Percentiles rank a stretch among this genome's conserved stretches.
phyloP scores from a whole-genome alignment of 306 rosid genomes.

The Glycyrrhiza uralensis region DNA sequence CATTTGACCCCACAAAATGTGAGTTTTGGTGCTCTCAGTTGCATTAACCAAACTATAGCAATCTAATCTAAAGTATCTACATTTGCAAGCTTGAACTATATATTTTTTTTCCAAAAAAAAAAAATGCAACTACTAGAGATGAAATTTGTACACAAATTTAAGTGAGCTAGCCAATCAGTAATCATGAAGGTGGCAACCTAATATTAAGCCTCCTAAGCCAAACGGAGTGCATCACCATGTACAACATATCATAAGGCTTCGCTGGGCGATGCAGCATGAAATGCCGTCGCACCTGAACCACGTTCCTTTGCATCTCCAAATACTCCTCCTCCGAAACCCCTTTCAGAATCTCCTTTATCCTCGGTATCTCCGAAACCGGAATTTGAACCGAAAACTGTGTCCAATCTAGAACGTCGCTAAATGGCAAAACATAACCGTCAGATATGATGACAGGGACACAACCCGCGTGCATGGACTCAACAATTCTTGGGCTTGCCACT shows the following conservation, averaged over 20 bases:
- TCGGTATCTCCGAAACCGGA: slow-evolving; percentile 31
- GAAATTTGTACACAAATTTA: not conserved
- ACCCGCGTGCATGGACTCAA: slow-evolving; percentile 32
- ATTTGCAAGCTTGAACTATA: too few species aligned
- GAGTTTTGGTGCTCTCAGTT: too few species aligned
- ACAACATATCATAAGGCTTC: slow-evolving; percentile 36
- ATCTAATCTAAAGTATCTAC: too few species aligned
- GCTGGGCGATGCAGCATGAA: slow-evolving; percentile 47
- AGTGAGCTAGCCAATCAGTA: not conserved
- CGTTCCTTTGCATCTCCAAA: slow-evolving; percentile 29
- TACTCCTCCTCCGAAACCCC: slow-evolving; percentile 33
- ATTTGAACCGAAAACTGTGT: slow-evolving; percentile 38
- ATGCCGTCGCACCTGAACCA: slow-evolving; percentile 40
- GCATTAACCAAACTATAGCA: too few species aligned
- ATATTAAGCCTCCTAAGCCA: slow-evolving; percentile 60
- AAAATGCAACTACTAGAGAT: too few species aligned
- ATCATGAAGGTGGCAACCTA: not conserved
- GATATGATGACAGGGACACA: slow-evolving; percentile 51
- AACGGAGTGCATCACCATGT: slow-evolving; percentile 48
- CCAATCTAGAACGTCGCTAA: slow-evolving; percentile 54
- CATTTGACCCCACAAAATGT: too few species aligned
- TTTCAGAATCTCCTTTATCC: slow-evolving; percentile 31
- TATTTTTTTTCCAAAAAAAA: too few species aligned
- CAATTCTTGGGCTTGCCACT: too few species aligned
- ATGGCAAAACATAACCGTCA: slow-evolving; percentile 39